phyloP scores from a whole-genome alignment of 1,284 basidiomycete species.

The Trametes sp. region DNA sequence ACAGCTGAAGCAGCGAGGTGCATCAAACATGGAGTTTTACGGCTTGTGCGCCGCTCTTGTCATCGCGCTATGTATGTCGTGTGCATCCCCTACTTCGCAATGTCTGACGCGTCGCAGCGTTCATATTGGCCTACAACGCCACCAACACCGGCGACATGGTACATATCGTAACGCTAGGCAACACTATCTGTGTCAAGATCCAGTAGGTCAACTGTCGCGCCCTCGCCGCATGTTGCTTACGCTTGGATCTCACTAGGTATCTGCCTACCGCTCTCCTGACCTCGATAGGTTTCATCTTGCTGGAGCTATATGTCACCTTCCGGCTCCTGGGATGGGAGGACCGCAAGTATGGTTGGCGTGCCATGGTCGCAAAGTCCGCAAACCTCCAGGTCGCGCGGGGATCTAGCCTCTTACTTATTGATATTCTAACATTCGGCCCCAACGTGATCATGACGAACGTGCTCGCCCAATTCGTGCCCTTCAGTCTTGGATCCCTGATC shows the following conservation, averaged over 20 bases:
- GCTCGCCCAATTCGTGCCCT: slow-evolving; percentile 55
- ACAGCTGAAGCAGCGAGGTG: slow-evolving; percentile 47
- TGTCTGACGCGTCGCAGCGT: slow-evolving; percentile 39
- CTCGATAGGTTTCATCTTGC: slow-evolving; percentile 49
- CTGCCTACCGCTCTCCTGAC: slow-evolving; percentile 51
- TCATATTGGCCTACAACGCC: slow-evolving; percentile 53
- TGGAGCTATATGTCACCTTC: slow-evolving; percentile 52
- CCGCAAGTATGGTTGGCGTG: slow-evolving; percentile 34
- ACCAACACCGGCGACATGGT: slow-evolving; percentile 47
- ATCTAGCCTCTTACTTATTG: slow-evolving; percentile 53
- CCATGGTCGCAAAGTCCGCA: slow-evolving; percentile 42
- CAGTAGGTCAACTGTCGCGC: slow-evolving; percentile 42
- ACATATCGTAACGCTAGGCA: slow-evolving; percentile 26
- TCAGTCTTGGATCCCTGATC: slow-evolving; percentile 54
- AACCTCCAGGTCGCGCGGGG: slow-evolving; percentile 31
- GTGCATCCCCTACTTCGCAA: neutral
- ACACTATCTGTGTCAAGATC: slow-evolving; percentile 40
- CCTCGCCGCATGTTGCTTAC: neutral
- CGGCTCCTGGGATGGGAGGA: slow-evolving; percentile 36
- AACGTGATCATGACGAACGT: slow-evolving; percentile 47
- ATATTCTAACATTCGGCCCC: slow-evolving; percentile 54
- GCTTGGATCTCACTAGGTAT: slow-evolving; percentile 27
- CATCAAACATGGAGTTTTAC: slow-evolving; percentile 46
- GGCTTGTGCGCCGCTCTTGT: slow-evolving; percentile 45
- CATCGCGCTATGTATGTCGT: slow-evolving; percentile 49